Evolutionary conservation across 2,329 filamentous ascomycete species (phyloP).

Genomic region (Cordyceps militaris): DNA sequence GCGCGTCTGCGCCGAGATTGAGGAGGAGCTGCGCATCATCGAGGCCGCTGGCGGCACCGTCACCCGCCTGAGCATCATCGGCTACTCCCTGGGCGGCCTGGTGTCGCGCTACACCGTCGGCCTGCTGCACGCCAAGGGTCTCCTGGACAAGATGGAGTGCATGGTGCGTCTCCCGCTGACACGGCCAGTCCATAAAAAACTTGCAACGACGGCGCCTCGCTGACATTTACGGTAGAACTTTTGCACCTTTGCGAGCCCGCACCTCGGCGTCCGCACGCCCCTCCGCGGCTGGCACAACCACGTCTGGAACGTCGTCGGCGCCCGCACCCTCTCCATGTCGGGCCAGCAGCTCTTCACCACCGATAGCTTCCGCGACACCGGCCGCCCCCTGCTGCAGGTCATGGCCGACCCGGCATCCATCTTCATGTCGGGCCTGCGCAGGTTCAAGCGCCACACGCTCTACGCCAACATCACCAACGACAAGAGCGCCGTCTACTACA

Average conservation of each 20-base stretch:
- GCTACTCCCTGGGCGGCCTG: conserved; percentile 84
- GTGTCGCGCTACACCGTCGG: conserved; percentile 83
- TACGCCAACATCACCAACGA: conserved; percentile 90
- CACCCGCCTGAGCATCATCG: conserved; percentile 75
- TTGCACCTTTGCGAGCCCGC: conserved; percentile 82
- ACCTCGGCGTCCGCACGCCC: conserved; percentile 69
- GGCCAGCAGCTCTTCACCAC: conserved; percentile 83
- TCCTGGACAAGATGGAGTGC: conserved; percentile 72
- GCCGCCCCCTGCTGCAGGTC: conserved; percentile 70
- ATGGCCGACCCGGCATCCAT: conserved; percentile 78
- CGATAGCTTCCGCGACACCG: conserved; percentile 77
- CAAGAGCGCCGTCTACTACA: conserved; percentile 74
- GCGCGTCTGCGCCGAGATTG: conserved; percentile 59
- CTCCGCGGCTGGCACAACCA: conserved; percentile 57
- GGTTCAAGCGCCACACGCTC: conserved; percentile 68
- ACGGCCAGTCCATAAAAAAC: neutral
- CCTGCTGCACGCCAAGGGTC: conserved; percentile 70
- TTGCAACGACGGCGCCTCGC: too few species aligned
- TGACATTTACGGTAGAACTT: conserved; percentile 57
- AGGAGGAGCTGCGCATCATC: conserved; percentile 52
- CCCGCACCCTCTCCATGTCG: conserved; percentile 72
- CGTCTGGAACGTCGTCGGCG: conserved; percentile 78
- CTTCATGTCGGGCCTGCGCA: conserved; percentile 71
- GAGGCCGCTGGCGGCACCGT: conserved; percentile 61
- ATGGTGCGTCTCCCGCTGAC: conserved; percentile 39